phyloP scores from a whole-genome alignment of 306 rosid genomes.

The Castanea mollissima region DNA sequence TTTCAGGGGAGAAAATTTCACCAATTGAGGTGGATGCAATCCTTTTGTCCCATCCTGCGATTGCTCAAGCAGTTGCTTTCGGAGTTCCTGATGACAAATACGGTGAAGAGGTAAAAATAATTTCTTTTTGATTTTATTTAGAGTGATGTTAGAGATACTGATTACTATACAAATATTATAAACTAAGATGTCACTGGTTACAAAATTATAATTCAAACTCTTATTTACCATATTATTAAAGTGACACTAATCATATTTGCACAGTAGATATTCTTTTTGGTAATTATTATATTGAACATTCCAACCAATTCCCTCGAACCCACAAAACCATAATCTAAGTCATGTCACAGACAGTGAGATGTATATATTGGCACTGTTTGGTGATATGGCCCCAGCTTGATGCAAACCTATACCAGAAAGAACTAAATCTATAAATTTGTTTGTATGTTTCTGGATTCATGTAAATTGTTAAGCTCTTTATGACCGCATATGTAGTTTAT shows the following conservation, averaged over 20 bases:
- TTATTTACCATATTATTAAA: no score
- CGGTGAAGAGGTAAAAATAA: conserved; percentile 72
- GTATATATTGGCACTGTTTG: not conserved
- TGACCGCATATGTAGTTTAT: not conserved
- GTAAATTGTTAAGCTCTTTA: not conserved
- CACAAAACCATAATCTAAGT: not conserved
- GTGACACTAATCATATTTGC: no score
- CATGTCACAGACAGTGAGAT: not conserved
- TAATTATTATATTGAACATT: not conserved
- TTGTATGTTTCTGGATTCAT: not conserved
- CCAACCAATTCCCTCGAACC: not conserved
- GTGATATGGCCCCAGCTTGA: not conserved
- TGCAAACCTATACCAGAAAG: not conserved
- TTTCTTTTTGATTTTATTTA: not conserved
- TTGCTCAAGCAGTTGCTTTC: conserved; percentile 79
- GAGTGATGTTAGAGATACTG: no score
- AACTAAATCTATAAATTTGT: no score
- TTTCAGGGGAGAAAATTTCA: conserved; percentile 86
- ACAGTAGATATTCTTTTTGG: no score
- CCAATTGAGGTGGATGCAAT: conserved; percentile 91
- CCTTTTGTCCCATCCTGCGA: conserved; percentile 58
- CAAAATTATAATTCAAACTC: no score
- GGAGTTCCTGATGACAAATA: conserved; percentile 86
- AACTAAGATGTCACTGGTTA: no score
- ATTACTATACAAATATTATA: no score